Base-by-base conservation (phyloP, 768 basidiomycete genomes). In the Hygrophoropsis aurantiaca region DNA sequence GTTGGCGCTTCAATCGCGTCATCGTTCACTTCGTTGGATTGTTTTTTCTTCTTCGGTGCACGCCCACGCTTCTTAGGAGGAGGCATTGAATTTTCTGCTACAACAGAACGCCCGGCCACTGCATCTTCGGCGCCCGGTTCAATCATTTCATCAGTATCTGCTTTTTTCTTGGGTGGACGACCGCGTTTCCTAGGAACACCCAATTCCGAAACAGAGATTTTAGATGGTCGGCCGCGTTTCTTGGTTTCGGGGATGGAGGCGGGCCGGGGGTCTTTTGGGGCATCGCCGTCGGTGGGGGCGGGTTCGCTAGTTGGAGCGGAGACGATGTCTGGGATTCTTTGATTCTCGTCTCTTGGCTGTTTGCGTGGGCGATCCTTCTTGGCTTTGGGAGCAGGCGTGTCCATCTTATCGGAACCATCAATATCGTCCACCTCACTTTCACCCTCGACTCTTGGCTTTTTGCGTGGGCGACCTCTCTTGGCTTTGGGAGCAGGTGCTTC, bases 331-430 rank as follows among this genome's bases (percentile, higher is more conserved):
- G 55, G 5, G 21, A 51, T 26, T 60, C 44, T 53, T 41, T 50
- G 58, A 39, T 58, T 48, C 26, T 42, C 41, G 19, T 5, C n/a
- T 6, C 20, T 45, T 15, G 50, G 54, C 35, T 58, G 51, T 54
- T 79, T 87, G 46, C 74, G 70, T 34, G 86, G 78, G 27, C 81
- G 68, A 19, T 81, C 82, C 54, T 75, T 77, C 61, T 85, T 87
- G 42, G 21, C 55, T 48, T 56, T 66, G 32, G 48, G 57, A 44
- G 36, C 49, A 2, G 37, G 44, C 41, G 59, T 62, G 33, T 40
- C 13, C 6, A 30, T 39, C 36, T n/a, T n/a, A n/a, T n/a, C n/a
- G n/a, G n/a, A n/a, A n/a, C n/a, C n/a, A n/a, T n/a, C n/a, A n/a
- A n/a, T n/a, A n/a, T 47, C 52, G 25, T 61, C 63, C 45, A 39